A percentile compares a stretch with the other conserved stretches of the same genome.
phyloP scores from a whole-genome alignment of 2,329 filamentous ascomycete genomes.

The Aspergillus aculeatus region DNA sequence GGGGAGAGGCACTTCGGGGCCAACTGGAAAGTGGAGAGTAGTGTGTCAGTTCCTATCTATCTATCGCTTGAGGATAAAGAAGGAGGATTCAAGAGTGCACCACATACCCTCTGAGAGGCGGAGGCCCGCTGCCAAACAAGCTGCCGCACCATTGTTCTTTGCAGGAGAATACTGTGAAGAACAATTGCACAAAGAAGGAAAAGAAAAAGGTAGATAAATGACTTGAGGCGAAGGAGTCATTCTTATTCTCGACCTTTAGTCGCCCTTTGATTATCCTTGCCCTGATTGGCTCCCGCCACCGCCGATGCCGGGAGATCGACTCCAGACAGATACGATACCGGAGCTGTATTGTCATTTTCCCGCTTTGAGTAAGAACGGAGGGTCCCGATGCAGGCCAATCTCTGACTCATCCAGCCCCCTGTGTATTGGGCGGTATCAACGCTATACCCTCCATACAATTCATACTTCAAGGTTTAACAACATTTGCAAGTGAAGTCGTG shows the following conservation, averaged over 20 bases:
- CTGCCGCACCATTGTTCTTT: conserved; percentile 39
- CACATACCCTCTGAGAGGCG: conserved; percentile 40
- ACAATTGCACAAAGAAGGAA: conserved; percentile 15
- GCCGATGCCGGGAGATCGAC: conserved; percentile 5
- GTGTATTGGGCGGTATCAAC: background rate
- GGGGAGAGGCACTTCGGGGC: conserved; percentile 34
- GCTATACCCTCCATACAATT: background rate
- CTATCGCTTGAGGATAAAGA: background rate
- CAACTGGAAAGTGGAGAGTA: conserved; percentile 23
- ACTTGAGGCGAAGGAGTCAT: conserved; percentile 1
- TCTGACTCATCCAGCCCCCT: background rate
- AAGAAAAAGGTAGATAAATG: conserved; percentile 5
- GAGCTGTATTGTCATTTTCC: background rate
- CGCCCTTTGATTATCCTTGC: conserved; percentile 11
- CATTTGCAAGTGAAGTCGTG: background rate
- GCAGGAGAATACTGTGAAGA: conserved; percentile 8
- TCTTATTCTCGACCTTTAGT: conserved; percentile 9
- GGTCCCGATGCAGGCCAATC: background rate
- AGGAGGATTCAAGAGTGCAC: conserved; percentile 3
- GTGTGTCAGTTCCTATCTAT: conserved; percentile 3
- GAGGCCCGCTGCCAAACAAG: conserved; percentile 40
- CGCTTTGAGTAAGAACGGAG: background rate
- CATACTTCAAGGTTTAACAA: background rate
- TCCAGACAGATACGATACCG: background rate
- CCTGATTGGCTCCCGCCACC: conserved; percentile 12